Conservation (phyloP, 192 early-diverging fungal genomes). For the Linnemannia exigua region DNA sequence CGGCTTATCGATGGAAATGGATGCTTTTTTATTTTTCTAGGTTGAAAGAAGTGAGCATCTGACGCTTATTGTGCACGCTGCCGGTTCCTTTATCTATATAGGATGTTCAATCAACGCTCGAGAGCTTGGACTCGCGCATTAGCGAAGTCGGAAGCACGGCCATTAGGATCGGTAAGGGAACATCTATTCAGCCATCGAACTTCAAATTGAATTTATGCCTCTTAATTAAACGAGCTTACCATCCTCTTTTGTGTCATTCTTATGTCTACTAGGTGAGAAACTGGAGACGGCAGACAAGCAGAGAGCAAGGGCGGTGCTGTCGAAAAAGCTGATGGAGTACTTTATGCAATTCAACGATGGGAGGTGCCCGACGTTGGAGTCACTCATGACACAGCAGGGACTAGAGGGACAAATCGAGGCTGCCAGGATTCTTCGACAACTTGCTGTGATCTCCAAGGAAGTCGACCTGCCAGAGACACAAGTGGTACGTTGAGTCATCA, state of each 20-base stretch:
- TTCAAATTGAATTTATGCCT: background rate
- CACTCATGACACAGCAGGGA: conserved; percentile 76
- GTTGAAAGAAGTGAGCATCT: background rate
- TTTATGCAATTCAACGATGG: conserved; percentile 93
- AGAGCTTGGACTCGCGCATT: conserved; percentile 88
- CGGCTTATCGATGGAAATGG: background rate
- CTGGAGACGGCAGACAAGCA: conserved; percentile 97
- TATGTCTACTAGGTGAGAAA: conserved; percentile 82
- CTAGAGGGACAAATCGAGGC: conserved; percentile 91
- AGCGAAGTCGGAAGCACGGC: conserved; percentile 96
- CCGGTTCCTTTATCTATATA: conserved; percentile 32
- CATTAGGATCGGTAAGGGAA: conserved; percentile 85
- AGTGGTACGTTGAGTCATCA: conserved; percentile 52
- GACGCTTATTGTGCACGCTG: background rate
- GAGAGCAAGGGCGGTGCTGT: conserved; percentile 86
- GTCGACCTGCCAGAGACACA: conserved; percentile 79
- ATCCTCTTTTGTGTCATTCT: background rate
- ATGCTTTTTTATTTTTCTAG: background rate
- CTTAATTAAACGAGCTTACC: background rate
- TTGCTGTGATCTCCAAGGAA: conserved; percentile 90
- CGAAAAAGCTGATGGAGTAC: conserved; percentile 92
- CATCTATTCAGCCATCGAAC: background rate
- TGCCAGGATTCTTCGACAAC: conserved; percentile 85
- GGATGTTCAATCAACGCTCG: conserved; percentile 91
- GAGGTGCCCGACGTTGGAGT: conserved; percentile 79